Percentiles rank a stretch among this genome's conserved stretches.
Conservation (phyloP, 139 green algal species). For the Micractinium conductrix region DNA sequence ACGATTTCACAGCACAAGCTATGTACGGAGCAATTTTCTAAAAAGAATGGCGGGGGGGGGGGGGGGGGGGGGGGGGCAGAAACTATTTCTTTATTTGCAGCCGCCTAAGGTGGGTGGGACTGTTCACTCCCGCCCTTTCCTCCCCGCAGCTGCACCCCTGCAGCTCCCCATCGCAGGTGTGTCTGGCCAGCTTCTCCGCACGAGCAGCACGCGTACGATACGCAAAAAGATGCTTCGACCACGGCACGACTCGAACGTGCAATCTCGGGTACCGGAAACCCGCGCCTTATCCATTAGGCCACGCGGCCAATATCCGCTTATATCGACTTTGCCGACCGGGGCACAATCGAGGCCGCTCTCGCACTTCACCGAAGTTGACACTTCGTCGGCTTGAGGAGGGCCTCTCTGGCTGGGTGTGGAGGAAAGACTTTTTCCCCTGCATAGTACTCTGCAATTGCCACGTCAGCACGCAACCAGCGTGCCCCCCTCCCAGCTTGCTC, state of each 20-base stretch:
- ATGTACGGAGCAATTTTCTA: background rate
- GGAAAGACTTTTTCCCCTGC: no score
- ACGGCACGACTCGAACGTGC: slow-evolving; percentile 40
- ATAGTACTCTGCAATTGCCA: no score
- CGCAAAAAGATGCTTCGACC: background rate
- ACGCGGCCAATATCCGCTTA: slow-evolving; percentile 25
- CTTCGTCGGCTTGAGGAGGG: no score
- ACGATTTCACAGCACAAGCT: background rate
- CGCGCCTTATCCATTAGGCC: slow-evolving; percentile 46
- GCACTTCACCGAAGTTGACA: no score
- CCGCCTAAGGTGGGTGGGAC: background rate
- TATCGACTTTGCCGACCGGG: no score
- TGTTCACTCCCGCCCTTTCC: background rate
- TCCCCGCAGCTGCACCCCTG: background rate
- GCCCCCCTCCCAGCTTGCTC: no score
- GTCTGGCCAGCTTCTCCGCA: background rate
- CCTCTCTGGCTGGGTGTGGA: no score
- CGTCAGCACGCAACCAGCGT: no score
- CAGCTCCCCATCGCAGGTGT: background rate
- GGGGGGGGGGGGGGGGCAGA: no score
- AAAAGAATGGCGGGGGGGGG: no score
- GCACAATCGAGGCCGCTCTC: no score
- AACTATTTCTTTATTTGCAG: background rate
- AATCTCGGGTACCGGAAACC: slow-evolving; percentile 39
- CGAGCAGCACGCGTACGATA: background rate